Evolutionary conservation across 2,329 filamentous ascomycete genomes (phyloP), one percentile per base, ranked within the genome.

Genomic region (Colletotrichum neosansevieriae): DNA sequence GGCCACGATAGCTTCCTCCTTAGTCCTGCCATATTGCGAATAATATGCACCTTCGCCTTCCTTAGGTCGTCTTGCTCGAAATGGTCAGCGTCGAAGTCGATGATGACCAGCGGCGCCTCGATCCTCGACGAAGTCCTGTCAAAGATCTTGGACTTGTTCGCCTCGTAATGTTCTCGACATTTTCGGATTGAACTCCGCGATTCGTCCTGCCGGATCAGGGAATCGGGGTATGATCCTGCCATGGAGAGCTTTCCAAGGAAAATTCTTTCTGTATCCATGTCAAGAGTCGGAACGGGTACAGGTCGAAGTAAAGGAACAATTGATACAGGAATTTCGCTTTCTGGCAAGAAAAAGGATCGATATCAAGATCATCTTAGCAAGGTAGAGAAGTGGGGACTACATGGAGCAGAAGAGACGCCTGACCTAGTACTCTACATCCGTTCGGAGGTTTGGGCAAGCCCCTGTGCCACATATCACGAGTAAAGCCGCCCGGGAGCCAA

Each of bases 191-290:
- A 12, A 11, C 51, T 15, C 2, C 38, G n/a, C 11, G 45, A 50
- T 24, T 53, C 59, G 11, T 40, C 29, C 34, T 47, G 34, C 12
- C 9, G 19, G 12, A 67, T 17, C 6, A 67, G 45, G n/a, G 59
- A 58, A 6, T 64, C 53, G 5, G 64, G 64, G 19, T 67, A 67
- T 19, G 53, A 45, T 24, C 24, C n/a, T n/a, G 64, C 51, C 13
- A 34, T 29, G 64, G 59, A 51, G 38, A 67, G 45, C 13, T 64
- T 58, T 24, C 50, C 19, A 7, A 58, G 53, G 17, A 67, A 64
- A 6, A 44, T 29, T 12, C 29, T 10, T 32, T 54, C 60, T 7
- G 58, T 51, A 24, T 59, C 19, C 56, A 58, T 58, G 32, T 19
- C 21, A 17, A 17, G 36, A 9, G 36, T 38, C 36, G 7, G 24